Conservation (phyloP, 805 yeast genomes). For the Diddensiella transvaalensis region DNA sequence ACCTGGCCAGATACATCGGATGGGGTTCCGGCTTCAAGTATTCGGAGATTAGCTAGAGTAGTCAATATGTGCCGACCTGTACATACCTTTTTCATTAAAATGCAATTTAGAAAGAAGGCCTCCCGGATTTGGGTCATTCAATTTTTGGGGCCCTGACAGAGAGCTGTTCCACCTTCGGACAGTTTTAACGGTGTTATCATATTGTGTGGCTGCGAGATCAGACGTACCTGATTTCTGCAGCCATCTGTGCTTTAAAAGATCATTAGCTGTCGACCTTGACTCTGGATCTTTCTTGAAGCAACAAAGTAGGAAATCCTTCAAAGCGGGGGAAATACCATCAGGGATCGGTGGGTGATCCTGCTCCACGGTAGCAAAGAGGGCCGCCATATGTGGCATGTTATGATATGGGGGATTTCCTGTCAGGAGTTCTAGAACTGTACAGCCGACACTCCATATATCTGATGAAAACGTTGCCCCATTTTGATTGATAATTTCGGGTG, state of each 20-base stretch:
- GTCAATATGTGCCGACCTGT: too few species aligned
- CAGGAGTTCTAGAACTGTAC: constrained; percentile 84
- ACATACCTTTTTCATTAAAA: too few species aligned
- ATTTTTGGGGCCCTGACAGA: too few species aligned
- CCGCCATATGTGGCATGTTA: constrained; percentile 69
- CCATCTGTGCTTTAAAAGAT: constrained; percentile 63
- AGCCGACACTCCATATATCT: constrained; percentile 84
- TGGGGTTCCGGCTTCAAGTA: too few species aligned
- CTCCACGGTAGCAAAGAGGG: constrained; percentile 77
- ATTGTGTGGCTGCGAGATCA: constrained; percentile 10
- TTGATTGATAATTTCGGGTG: constrained; percentile 86
- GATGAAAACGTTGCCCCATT: constrained; percentile 85
- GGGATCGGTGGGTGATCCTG: constrained; percentile 73
- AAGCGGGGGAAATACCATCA: constrained; percentile 37
- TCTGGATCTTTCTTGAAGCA: constrained; percentile 73
- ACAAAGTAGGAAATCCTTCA: constrained; percentile 55
- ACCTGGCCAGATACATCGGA: too few species aligned
- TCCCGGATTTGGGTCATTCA: too few species aligned
- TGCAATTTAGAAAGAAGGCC: too few species aligned
- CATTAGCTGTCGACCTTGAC: constrained; percentile 52
- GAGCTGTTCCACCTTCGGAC: constrained; percentile 7
- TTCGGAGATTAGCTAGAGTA: too few species aligned
- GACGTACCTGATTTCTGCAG: constrained; percentile 27
- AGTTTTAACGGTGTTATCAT: constrained; percentile 26
- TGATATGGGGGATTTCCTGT: constrained; percentile 88